These are phyloP conservation scores for Ceratocystis eucalypticola DNA, from an alignment of 2,329 filamentous ascomycete species.

Conservation along the genomic window DNA sequence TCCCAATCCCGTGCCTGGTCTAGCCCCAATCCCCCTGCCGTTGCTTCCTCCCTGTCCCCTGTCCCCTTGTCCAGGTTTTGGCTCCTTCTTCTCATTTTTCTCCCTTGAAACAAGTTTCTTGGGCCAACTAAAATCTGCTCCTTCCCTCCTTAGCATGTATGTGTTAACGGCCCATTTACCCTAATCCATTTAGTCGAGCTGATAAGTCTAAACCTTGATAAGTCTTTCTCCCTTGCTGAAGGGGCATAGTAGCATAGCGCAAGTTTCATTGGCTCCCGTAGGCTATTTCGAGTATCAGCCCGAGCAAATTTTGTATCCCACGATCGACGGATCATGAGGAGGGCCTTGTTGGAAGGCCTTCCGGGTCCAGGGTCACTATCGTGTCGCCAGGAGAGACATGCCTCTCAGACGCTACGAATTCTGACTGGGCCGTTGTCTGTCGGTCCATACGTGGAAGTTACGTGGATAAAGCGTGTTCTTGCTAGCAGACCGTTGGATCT, in stretches of 20 bases:
- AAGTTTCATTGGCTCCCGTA: neutral
- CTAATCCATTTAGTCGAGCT: neutral
- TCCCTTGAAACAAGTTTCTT: slow-evolving; percentile 7
- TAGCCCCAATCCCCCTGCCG: neutral
- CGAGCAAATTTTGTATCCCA: neutral
- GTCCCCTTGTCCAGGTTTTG: neutral
- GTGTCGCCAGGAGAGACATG: too few species aligned
- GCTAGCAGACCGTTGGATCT: too few species aligned
- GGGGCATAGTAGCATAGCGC: neutral
- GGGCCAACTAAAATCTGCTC: neutral
- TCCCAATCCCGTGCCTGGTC: neutral
- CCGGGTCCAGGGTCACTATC: too few species aligned
- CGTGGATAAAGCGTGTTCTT: too few species aligned
- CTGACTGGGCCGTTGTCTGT: too few species aligned
- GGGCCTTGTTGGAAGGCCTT: too few species aligned
- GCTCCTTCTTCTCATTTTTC: neutral
- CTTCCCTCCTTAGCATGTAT: neutral
- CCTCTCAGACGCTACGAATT: too few species aligned
- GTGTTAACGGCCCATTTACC: neutral
- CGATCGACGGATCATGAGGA: neutral
- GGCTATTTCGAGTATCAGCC: neutral
- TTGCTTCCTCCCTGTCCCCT: neutral
- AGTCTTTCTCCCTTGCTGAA: neutral
- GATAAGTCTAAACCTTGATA: neutral
- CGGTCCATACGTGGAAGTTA: too few species aligned